Evolutionary conservation across 1,139 yeast species (phyloP).

Genomic region (Kodamaea sp.): DNA sequence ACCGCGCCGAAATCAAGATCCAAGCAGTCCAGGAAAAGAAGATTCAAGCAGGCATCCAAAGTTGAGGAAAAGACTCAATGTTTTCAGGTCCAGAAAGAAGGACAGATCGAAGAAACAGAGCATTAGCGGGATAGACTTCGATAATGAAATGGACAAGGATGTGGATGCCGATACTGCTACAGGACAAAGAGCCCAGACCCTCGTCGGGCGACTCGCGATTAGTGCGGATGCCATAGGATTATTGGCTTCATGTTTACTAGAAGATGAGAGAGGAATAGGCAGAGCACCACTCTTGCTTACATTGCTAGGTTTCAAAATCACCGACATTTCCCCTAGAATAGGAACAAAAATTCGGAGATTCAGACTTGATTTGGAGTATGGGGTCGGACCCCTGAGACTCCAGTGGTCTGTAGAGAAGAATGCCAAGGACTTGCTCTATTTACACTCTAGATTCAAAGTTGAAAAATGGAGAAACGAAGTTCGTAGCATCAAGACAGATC

Average conservation of each 20-base stretch:
- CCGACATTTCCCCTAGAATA: constrained; percentile 48
- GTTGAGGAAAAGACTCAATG: constrained; percentile 24
- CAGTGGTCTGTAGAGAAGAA: constrained; percentile 81
- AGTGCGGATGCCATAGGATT: constrained; percentile 83
- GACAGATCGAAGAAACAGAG: constrained; percentile 23
- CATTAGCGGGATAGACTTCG: constrained; percentile 18
- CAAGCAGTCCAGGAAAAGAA: constrained; percentile 4
- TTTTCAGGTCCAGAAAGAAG: constrained; percentile 30
- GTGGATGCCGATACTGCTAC: constrained; percentile 32
- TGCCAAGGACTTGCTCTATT: constrained; percentile 64
- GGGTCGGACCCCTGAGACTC: constrained; percentile 77
- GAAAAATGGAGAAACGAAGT: constrained; percentile 40
- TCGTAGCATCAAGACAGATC: constrained; percentile 31
- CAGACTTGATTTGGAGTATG: constrained; percentile 79
- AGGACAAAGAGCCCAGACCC: constrained; percentile 58
- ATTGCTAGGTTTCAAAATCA: constrained; percentile 65
- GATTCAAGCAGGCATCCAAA: constrained; percentile 19
- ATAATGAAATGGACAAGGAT: constrained; percentile 16
- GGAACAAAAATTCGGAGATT: constrained; percentile 55
- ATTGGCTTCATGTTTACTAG: constrained; percentile 71
- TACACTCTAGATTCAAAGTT: constrained; percentile 69
- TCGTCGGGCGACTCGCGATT: constrained; percentile 62
- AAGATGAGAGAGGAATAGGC: constrained; percentile 75
- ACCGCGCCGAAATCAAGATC: constrained; percentile 7
- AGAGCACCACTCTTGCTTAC: constrained; percentile 82